Evolutionary conservation across 2,329 filamentous ascomycete species (phyloP).

Genomic region (Calonectria leucothoes): DNA sequence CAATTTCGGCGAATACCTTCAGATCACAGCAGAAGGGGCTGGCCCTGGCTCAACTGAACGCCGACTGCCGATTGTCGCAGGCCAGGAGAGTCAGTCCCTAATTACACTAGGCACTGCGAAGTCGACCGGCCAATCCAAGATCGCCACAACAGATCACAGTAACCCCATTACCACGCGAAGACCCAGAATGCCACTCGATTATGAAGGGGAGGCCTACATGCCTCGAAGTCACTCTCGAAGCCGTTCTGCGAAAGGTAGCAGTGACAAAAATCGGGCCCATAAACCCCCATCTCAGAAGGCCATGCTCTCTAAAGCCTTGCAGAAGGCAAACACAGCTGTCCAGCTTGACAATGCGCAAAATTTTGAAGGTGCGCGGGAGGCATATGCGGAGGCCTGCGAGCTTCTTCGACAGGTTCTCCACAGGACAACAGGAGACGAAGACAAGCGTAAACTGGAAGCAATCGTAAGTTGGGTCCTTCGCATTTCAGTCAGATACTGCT

Average conservation of each 20-base stretch:
- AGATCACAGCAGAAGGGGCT: slow-evolving; percentile 39
- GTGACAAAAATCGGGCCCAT: slow-evolving; percentile 43
- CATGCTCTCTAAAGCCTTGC: slow-evolving; percentile 94
- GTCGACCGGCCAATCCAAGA: slow-evolving; percentile 28
- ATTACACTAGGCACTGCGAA: slow-evolving; percentile 25
- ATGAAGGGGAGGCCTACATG: slow-evolving; percentile 42
- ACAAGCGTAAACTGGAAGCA: slow-evolving; percentile 89
- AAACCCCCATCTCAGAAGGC: slow-evolving; percentile 84
- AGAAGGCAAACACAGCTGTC: slow-evolving; percentile 96
- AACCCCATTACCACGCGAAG: slow-evolving; percentile 20
- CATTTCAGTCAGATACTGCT: not conserved
- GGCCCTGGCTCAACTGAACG: slow-evolving; percentile 41
- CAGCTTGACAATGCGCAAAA: slow-evolving; percentile 96
- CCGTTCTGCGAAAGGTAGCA: slow-evolving; percentile 48
- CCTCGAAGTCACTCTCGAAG: slow-evolving; percentile 47
- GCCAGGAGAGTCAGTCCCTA: slow-evolving; percentile 44
- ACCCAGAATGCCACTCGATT: slow-evolving; percentile 46
- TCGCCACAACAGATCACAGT: slow-evolving; percentile 30
- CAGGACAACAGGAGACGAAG: slow-evolving; percentile 85
- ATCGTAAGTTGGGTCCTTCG: slow-evolving; percentile 70
- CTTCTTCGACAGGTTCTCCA: slow-evolving; percentile 89
- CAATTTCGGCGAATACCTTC: slow-evolving; percentile 34
- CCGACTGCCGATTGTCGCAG: slow-evolving; percentile 36
- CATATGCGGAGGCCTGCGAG: slow-evolving; percentile 91
- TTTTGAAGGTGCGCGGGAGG: slow-evolving; percentile 88